Evolutionary conservation across 2,329 filamentous ascomycete genomes (phyloP), one percentile per base, ranked within the genome.

Genomic region (Cercospora berteroae): DNA sequence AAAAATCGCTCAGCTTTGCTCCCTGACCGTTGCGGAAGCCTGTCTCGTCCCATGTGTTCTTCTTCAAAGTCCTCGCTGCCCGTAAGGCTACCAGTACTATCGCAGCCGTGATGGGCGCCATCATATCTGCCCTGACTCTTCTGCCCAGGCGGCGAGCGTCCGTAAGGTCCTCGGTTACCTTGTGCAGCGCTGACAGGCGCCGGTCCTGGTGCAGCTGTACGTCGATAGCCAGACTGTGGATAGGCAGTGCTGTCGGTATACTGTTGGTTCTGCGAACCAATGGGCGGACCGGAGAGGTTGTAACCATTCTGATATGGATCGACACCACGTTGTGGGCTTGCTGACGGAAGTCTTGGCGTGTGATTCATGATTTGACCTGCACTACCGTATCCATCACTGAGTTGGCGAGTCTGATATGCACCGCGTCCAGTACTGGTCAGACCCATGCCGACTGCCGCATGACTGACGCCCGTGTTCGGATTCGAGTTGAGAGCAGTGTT

Each of bases 1-100:
- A 77, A 72, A 60, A 77, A 77, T 20, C 74, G 66, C 36, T 76
- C 76, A 3, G 74, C 76, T 61, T 77, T 78, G 55, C 75, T 77
- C 5, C 71, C 69, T 23, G 72, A 69, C 23, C 75, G 68, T 8
- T 60, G 67, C 25, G 70, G 71, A 20, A 57, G 50, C 10, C 44
- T 31, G 10, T 55, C 44, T 8, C 61, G 61, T 23, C 33, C 64
- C 44, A 67, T 64, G n/a, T 58, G 67, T 9, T 67, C 60, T 3
- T 69, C 57, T 20, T 78, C 70, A 33, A 75, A 59, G n/a, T 73
- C 69, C n/a, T 76, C 73, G 16, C 71, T 73, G 10, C 67, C 70
- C n/a, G 72, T 72, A 6, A 74, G 65, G 31, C 71, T 74, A 52
- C 69, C 72, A 18, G 73, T 71, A 44, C 67, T 70, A 33, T 67